Conservation (phyloP, 495 filamentous ascomycete genomes). For the Lophium mytilinum region DNA sequence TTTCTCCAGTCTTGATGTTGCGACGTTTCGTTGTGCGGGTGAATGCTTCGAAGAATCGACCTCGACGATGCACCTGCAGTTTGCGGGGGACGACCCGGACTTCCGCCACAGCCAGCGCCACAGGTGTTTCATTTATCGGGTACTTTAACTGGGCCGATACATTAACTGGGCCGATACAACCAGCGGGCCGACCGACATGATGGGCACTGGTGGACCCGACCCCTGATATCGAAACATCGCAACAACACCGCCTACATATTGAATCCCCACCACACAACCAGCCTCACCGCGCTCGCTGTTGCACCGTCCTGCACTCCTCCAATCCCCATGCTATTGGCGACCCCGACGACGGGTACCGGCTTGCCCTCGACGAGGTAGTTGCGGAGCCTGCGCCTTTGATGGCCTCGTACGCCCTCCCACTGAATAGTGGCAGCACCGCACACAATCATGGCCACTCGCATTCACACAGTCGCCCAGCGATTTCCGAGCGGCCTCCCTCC, state of each 20-base stretch:
- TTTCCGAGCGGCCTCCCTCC: slow-evolving; percentile 7
- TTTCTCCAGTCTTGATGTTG: too few relatives aligned
- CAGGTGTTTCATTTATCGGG: too few relatives aligned
- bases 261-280: not conserved
- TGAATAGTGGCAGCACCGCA: slow-evolving; percentile 10
- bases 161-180: too few relatives aligned
- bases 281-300: not conserved
- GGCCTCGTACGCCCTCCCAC: slow-evolving; percentile 31
- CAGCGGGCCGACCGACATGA: too few relatives aligned
- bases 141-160: too few relatives aligned
- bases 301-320: not conserved
- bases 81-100: not conserved
- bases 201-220: not conserved
- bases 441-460: slow-evolving; percentile 21
- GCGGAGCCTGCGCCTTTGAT: slow-evolving; percentile 6
- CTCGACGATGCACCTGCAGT: too few relatives aligned
- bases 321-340: not conserved
- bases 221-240: not conserved
- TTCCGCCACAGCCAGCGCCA: too few relatives aligned
- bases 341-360: slow-evolving; percentile 11
- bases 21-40: too few relatives aligned
- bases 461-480: slow-evolving; percentile 8
- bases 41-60: too few relatives aligned
- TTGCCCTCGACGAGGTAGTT: slow-evolving; percentile 1
- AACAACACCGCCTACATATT: not conserved